A percentile compares a stretch with the other conserved stretches of the same genome.
phyloP scores from a whole-genome alignment of 345 rosid species.

The Streptanthus diversifolius region DNA sequence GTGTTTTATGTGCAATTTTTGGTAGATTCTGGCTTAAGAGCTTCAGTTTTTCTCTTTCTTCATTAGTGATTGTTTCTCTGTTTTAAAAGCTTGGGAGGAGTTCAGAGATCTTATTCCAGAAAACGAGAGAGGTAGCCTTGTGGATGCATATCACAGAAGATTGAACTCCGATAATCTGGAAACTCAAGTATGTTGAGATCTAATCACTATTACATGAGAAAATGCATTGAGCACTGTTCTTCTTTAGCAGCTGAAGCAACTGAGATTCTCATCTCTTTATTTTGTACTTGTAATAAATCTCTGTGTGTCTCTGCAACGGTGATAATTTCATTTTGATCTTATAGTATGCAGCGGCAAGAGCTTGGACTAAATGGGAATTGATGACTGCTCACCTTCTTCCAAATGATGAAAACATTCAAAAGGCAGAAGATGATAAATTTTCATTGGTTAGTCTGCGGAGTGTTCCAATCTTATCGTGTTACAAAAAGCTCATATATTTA shows the following conservation, averaged over 20 bases:
- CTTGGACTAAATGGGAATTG: constrained; percentile 99
- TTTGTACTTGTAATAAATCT: background rate
- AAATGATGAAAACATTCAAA: constrained; percentile 72
- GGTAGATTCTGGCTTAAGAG: background rate
- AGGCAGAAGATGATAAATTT: constrained; percentile 82
- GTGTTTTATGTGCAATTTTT: too few relatives aligned
- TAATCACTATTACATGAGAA: background rate
- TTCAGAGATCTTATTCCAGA: constrained; percentile 93
- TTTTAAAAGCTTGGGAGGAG: constrained; percentile 77
- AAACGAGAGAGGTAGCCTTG: constrained; percentile 61
- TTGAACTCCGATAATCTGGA: constrained; percentile 72
- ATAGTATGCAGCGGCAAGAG: constrained; percentile 90
- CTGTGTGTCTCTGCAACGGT: background rate
- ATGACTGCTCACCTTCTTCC: constrained; percentile 86
- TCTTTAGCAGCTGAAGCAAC: background rate
- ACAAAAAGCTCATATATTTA: background rate
- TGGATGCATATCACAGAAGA: constrained; percentile 74
- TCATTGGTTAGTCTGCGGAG: constrained; percentile 56
- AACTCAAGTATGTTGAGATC: constrained; percentile 62
- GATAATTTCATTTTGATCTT: constrained; percentile 18
- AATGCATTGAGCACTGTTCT: background rate
- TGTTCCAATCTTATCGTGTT: background rate
- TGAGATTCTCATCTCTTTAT: background rate
- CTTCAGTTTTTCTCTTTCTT: background rate
- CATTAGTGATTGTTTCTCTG: background rate